Evolutionary conservation across 176 grass and related monocot genomes (phyloP).

Genomic region (Eleusine indica): DNA sequence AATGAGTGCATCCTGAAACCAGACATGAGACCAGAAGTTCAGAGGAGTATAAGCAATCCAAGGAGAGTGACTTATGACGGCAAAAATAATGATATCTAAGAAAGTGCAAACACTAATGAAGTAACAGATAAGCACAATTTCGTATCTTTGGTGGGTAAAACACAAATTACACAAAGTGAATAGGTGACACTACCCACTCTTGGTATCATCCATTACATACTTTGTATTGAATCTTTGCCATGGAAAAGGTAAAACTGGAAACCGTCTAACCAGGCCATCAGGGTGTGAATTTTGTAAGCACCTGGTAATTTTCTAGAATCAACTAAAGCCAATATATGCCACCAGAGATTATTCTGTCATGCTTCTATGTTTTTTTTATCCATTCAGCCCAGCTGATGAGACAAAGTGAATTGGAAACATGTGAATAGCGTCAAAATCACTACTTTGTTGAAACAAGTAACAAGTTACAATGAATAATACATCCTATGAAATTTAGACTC

Average conservation of each 20-base stretch:
- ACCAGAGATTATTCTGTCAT: not conserved
- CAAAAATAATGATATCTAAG: not conserved
- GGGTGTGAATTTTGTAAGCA: not conserved
- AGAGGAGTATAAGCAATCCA: constrained; percentile 22
- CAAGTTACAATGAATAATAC: not conserved
- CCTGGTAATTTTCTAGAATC: constrained; percentile 11
- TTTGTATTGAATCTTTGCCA: constrained; percentile 6
- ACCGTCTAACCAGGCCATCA: not conserved
- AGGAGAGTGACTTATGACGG: constrained; percentile 1
- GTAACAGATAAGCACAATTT: constrained; percentile 10
- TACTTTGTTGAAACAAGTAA: constrained; percentile 9
- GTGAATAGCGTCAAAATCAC: constrained; percentile 6
- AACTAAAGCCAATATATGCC: not conserved
- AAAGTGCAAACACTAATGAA: not conserved
- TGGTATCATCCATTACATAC: constrained; percentile 19
- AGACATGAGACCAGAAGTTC: constrained; percentile 33
- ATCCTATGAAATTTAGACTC: not conserved
- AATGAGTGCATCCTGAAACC: constrained; percentile 74
- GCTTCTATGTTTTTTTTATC: not conserved
- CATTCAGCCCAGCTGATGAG: constrained; percentile 1
- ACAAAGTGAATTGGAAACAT: constrained; percentile 14
- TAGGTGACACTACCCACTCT: not conserved
- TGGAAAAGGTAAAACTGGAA: not conserved
- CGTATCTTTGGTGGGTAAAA: constrained; percentile 15
- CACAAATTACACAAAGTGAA: constrained; percentile 1